phyloP scores from a whole-genome alignment of 345 rosid genomes.

The Melaleuca quinquenervia region DNA sequence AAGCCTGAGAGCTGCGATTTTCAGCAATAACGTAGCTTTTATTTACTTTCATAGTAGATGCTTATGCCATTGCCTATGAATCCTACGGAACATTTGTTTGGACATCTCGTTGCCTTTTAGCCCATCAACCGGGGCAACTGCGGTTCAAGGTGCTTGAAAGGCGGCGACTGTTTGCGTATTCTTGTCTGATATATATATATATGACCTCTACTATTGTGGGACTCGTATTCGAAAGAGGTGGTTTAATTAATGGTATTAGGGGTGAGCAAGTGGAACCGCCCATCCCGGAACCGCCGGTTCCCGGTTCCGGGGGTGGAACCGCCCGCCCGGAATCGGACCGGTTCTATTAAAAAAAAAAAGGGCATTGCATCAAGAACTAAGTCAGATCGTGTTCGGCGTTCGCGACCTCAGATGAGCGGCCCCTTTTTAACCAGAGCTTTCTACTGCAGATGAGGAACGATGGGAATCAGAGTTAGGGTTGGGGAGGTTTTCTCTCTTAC shows the following conservation, averaged over 20 bases:
- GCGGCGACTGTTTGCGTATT: neutral
- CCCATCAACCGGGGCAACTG: neutral
- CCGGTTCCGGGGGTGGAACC: too few species aligned
- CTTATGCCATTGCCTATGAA: neutral
- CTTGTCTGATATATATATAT: neutral
- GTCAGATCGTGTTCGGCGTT: too few species aligned
- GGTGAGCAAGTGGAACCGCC: too few species aligned
- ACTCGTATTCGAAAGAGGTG: too few species aligned
- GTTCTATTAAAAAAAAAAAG: too few species aligned
- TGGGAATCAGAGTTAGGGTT: conserved; percentile 21
- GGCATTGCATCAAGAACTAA: too few species aligned
- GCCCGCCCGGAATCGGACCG: too few species aligned
- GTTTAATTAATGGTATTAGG: too few species aligned
- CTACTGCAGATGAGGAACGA: neutral
- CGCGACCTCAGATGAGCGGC: neutral
- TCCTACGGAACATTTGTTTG: neutral
- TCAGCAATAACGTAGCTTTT: neutral
- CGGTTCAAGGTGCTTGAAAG: neutral
- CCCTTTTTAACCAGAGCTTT: neutral
- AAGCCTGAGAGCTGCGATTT: neutral
- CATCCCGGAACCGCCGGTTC: too few species aligned
- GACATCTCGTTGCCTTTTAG: neutral
- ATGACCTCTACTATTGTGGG: neutral
- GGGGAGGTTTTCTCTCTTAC: conserved; percentile 21
- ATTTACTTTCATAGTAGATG: neutral